Evolutionary conservation across 306 rosid genomes (phyloP).

Genomic region (Prunus salicina): DNA sequence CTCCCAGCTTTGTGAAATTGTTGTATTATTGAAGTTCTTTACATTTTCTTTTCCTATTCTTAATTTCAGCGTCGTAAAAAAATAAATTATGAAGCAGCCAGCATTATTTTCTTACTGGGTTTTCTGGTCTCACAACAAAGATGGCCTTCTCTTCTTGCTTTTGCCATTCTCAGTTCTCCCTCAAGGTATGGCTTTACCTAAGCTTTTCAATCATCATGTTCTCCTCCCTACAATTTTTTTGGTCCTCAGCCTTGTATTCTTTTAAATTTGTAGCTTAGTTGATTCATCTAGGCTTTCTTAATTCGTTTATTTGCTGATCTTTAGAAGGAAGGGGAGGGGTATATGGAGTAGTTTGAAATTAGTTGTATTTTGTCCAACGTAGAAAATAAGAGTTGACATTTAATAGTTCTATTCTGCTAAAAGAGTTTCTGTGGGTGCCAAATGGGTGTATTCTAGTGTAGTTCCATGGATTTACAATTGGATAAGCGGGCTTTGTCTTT

Average conservation of each 20-base stretch:
- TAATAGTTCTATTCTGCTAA: neutral
- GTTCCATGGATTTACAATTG: neutral
- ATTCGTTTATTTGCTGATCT: too few relatives aligned
- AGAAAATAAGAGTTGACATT: neutral
- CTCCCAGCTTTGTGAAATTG: constrained; percentile 2
- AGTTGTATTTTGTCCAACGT: neutral
- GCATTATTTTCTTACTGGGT: constrained; percentile 28
- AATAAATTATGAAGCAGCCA: constrained; percentile 36
- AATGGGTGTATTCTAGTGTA: neutral
- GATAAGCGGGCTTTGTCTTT: neutral
- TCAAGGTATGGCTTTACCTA: constrained; percentile 48
- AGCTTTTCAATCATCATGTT: constrained; percentile 8
- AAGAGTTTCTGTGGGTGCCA: neutral
- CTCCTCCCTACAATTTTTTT: neutral
- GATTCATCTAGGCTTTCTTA: too few relatives aligned
- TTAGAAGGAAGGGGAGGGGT: neutral
- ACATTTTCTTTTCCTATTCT: neutral
- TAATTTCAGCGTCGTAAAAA: constrained; percentile 1
- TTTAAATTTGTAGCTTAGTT: too few relatives aligned
- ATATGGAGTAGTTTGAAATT: constrained; percentile 12
- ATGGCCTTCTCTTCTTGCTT: constrained; percentile 59
- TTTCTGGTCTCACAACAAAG: constrained; percentile 27
- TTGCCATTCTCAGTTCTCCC: constrained; percentile 39
- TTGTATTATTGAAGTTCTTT: neutral
- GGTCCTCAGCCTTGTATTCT: neutral